Evolutionary conservation across 768 basidiomycete genomes (phyloP).

Genomic region (Rhodosporidiobolus sp.): DNA sequence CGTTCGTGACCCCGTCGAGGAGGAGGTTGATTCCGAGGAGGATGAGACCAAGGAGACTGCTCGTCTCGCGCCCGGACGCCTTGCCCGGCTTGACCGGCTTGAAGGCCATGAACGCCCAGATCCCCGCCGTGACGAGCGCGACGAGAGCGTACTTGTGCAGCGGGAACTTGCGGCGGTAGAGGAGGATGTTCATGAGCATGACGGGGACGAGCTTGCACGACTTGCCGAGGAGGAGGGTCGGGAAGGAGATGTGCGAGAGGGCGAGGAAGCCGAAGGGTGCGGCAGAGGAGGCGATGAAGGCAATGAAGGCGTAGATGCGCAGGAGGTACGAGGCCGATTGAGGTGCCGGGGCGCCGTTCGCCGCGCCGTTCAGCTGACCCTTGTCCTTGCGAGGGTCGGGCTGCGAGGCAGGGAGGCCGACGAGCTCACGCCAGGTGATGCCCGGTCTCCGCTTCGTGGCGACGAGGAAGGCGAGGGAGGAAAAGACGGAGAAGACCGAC

Average conservation of each 20-base stretch:
- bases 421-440: conserved; percentile 1
- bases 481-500: conserved; percentile 70
- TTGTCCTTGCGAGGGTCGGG: not conserved
- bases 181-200: conserved; percentile 92
- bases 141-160: conserved; percentile 95
- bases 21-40: conserved; percentile 81
- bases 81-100: conserved; percentile 55
- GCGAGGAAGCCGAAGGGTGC: conserved; percentile 95
- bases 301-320: conserved; percentile 73
- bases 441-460: conserved; percentile 12
- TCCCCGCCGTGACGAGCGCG: conserved; percentile 78
- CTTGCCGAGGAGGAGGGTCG: conserved; percentile 97
- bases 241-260: conserved; percentile 92
- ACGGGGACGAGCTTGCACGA: conserved; percentile 99
- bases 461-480: conserved; percentile 60
- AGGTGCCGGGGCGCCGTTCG: conserved; percentile 35
- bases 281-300: conserved; percentile 80
- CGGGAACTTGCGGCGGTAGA: conserved; percentile 89
- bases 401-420: conserved; percentile 12
- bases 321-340: conserved; percentile 55
- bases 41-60: conserved; percentile 65
- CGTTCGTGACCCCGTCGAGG: conserved; percentile 89
- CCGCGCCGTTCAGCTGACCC: conserved; percentile 41
- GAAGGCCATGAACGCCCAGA: conserved; percentile 72
- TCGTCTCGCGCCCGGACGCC: conserved; percentile 46